Evolutionary conservation across 805 yeast genomes (phyloP).

Genomic region (Lipomyces spencermartinsiae): DNA sequence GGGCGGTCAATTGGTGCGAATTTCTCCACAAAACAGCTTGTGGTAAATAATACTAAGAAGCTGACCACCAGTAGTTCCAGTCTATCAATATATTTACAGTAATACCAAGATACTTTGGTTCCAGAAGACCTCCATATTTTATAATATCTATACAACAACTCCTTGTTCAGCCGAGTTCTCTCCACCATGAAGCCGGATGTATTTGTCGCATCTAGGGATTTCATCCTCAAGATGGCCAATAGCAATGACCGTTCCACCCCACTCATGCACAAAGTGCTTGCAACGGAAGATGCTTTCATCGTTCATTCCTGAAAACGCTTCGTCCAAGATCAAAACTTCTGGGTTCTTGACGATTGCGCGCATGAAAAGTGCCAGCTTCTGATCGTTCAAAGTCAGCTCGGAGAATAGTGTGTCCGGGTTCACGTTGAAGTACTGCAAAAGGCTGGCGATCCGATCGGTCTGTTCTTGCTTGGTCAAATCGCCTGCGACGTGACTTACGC

Average conservation of each 20-base stretch:
- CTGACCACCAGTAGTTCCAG: too few species aligned
- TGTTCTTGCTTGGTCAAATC: constrained; percentile 44
- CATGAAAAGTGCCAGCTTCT: constrained; percentile 75
- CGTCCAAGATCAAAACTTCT: constrained; percentile 79
- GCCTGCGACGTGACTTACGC: constrained; percentile 44
- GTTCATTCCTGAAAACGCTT: constrained; percentile 91
- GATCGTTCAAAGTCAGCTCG: constrained; percentile 70
- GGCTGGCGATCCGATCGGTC: constrained; percentile 51
- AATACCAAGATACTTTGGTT: too few species aligned
- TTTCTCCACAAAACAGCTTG: too few species aligned
- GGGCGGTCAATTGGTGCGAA: too few species aligned
- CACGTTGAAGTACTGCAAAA: constrained; percentile 56
- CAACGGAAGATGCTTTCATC: constrained; percentile 63
- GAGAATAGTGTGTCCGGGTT: constrained; percentile 54
- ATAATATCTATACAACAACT: constrained; percentile 4
- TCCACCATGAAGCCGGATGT: constrained; percentile 47
- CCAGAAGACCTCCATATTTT: too few species aligned
- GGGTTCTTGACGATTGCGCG: constrained; percentile 83
- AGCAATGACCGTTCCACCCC: constrained; percentile 74
- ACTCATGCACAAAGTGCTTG: constrained; percentile 57
- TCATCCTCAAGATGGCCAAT: constrained; percentile 87
- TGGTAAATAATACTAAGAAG: too few species aligned
- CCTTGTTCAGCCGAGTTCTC: constrained; percentile 26
- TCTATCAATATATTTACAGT: too few species aligned
- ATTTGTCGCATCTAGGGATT: constrained; percentile 71